Base-by-base conservation (phyloP, 495 filamentous ascomycete species). In the Xylaria bambusicola region DNA sequence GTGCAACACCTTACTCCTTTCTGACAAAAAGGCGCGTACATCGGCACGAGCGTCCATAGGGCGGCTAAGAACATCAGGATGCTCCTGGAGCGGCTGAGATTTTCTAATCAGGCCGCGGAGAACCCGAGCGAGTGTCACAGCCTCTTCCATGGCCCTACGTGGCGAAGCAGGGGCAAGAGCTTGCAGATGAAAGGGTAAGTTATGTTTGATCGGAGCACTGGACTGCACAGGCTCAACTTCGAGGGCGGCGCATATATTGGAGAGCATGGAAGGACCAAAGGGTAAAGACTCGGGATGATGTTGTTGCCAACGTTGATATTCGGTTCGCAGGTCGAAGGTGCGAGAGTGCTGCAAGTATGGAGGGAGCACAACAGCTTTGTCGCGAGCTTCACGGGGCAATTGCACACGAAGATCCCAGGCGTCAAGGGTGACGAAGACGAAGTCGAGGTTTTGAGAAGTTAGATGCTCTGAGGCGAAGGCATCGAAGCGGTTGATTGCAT, bases 381-480 rank as follows among this genome's bases (percentile, higher is more conserved):
- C 94, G 56, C 94, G 90, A 64, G 94, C 94, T 77, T 98, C 94
- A 49, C 94, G 89, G 31, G 94, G 94, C 62, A 98, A 84, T 79
- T 98, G 94, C 47, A 98, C 94, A 61, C 94, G 93, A 52, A 98
- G 87, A 74, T 98, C 94, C 94, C 94, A 98, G 26, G 94, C 93
- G 71, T 97, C 95, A 64, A 98, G 83, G 31, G 94, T 98, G 59
- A 98, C 94, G 75, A 98, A 98, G 62, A 93, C 90, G 73, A 98
- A 98, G 63, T 97, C 92, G 67, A 93, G 82, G 64, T 93, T 91
- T 66, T 94, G 89, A 50, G 80, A 82, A 29, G 89, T 83, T 56
- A 98, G 77, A 69, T 96, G 88, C 76, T 98, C 92, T 62, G 88
- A 85, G 61, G 91, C 92, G 69, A 96, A 98, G 59, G 85, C 80